These are phyloP conservation scores for Francoa sonchifolia DNA, from an alignment of 441 rosid genomes.

Conservation along the genomic window DNA sequence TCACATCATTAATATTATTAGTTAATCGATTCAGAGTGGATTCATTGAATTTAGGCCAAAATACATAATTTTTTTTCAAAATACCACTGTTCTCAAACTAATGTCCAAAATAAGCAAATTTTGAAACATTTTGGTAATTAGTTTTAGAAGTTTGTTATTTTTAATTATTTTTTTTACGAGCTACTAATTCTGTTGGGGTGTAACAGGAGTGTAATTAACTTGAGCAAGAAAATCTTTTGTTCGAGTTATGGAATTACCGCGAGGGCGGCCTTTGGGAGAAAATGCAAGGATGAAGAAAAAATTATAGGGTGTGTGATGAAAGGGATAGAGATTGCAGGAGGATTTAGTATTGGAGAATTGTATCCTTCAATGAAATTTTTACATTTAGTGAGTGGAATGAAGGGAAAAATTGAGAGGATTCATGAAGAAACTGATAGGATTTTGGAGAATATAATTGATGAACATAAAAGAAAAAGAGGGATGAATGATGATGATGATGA, in stretches of 20 bases:
- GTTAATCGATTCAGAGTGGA: too few relatives aligned
- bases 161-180: too few relatives aligned
- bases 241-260: constrained; percentile 2
- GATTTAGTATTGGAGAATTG: constrained; percentile 14
- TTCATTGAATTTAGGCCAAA: too few relatives aligned
- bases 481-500: constrained; percentile 3
- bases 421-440: constrained; percentile 11
- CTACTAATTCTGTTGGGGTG: too few relatives aligned
- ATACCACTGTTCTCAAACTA: too few relatives aligned
- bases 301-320: constrained; percentile 8
- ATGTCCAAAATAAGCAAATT: too few relatives aligned
- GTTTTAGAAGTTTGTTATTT: too few relatives aligned
- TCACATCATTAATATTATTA: too few relatives aligned
- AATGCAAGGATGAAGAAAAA: constrained; percentile 4
- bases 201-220: constrained; percentile 2
- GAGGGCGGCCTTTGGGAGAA: constrained; percentile 12
- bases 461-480: constrained; percentile 7
- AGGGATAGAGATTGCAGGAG: constrained; percentile 1
- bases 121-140: too few relatives aligned
- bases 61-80: too few relatives aligned
- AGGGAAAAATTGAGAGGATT: constrained; percentile 5
- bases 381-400: constrained; percentile 10
- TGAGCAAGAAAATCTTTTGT: constrained; percentile 6
- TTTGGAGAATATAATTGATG: constrained; percentile 13
- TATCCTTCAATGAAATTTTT: constrained; percentile 16